These are phyloP conservation scores for Aristolochia californica DNA, from an alignment of 164 flowering plant genomes.

Conservation along the genomic window DNA sequence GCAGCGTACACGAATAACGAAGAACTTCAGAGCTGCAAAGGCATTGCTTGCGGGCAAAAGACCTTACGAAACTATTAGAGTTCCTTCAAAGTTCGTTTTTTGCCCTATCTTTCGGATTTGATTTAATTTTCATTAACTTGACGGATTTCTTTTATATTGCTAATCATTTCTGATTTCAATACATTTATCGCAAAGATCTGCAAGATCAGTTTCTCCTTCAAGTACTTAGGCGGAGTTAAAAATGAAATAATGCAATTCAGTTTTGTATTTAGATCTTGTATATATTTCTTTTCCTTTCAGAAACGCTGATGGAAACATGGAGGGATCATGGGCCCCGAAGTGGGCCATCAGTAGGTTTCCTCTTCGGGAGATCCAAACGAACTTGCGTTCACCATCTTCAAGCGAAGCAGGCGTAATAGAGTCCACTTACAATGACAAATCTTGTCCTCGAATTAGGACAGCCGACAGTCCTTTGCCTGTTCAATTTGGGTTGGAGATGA, in stretches of 20 bases:
- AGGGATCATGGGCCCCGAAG: background rate
- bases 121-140: background rate
- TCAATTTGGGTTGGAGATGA: background rate
- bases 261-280: background rate
- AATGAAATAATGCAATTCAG: background rate
- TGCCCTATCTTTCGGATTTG: background rate
- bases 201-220: background rate
- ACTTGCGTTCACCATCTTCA: background rate
- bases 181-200: no score
- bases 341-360: background rate
- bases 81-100: slow-evolving; percentile 2
- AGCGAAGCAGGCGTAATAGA: no score
- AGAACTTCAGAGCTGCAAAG: slow-evolving; percentile 63
- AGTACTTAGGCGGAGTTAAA: background rate
- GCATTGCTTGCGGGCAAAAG: slow-evolving; percentile 70
- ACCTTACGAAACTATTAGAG: slow-evolving; percentile 10
- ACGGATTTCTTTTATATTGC: background rate
- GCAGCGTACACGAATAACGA: slow-evolving; percentile 57
- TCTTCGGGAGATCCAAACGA: background rate
- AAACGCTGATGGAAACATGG: background rate
- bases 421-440: background rate
- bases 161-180: background rate
- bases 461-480: background rate
- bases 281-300: background rate
- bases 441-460: background rate